Conservation (phyloP, 208 protist genomes). For the Crithidia sp. region DNA sequence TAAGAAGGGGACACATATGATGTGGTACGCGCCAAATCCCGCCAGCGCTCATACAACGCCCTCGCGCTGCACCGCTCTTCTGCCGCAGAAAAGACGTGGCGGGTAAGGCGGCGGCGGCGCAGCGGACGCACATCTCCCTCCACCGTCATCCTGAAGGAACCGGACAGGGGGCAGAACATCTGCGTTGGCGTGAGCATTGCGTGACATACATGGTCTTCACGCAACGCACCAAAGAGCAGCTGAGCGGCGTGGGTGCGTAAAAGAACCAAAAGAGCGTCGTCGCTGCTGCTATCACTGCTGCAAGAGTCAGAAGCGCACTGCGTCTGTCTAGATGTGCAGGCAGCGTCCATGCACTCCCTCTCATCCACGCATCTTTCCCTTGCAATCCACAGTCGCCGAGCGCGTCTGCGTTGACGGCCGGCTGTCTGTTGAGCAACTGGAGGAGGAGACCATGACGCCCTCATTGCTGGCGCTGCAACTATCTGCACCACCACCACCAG, state of each 20-base stretch:
- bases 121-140: constrained; percentile 21
- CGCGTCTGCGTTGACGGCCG: no score
- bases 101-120: constrained; percentile 27
- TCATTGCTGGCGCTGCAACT: no score
- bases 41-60: neutral
- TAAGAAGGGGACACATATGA: neutral
- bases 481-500: no score
- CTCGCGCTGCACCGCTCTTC: constrained; percentile 15
- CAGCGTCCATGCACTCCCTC: neutral
- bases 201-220: neutral
- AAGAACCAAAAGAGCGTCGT: neutral
- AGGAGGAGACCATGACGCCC: no score
- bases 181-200: neutral
- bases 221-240: constrained; percentile 10
- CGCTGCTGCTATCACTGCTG: neutral
- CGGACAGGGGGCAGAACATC: neutral
- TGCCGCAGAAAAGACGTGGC: constrained; percentile 19
- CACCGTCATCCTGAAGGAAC: neutral
- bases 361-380: no score
- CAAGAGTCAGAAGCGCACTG: neutral
- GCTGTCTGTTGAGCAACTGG: no score
- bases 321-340: neutral
- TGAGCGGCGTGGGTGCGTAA: constrained; percentile 14
- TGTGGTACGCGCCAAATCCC: neutral
- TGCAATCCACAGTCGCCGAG: no score